Evolutionary conservation across 805 yeast species (phyloP), one percentile per base, ranked within the genome.

Genomic region (Ogataea saltuana): DNA sequence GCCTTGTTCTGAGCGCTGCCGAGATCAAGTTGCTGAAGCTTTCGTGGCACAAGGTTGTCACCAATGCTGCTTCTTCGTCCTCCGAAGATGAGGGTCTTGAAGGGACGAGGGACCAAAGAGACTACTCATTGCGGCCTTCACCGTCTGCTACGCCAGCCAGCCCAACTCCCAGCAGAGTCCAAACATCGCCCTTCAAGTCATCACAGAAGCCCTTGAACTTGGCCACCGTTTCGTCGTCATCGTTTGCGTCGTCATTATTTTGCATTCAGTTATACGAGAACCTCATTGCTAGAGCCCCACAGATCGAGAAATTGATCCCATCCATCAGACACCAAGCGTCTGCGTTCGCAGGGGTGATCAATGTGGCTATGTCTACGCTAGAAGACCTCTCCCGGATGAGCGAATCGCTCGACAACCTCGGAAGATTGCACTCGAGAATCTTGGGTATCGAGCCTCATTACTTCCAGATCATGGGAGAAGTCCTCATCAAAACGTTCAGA

Each of bases 231-330:
- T n/a, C 46, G 13, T 33, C 36, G 2, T 47, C 58, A 10, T 71
- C 71, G 39, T 78, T 65, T 53, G 73, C 74, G 21, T 74, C 77
- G 16, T 79, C 87, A 1, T 64, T 84, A 22, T 87, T 87, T 59
- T 85, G 91, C 56, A 72, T 81, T 41, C 95, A 87, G 60, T 76
- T 87, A 58, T 87, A 86, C 64, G 75, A 80, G 40, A 87, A 85
- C 56, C 64, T 87, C 39, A 66, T 86, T 28, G 61, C 76, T 0
- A 75, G 78, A 75, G 78, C 75, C 51, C 81, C 87, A 0, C 67
- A 67, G 11, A 68, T 88, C 48, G 88, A 82, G 51, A 71, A 68
- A 29, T 59, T 80, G 57, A 85, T 84, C 60, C 95, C 95, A 0
- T 78, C 86, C 5, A 78, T 86, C 50, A 75, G 76, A 49, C 89